Conservation (phyloP, 1,284 basidiomycete species). For the Ustilago xerochloae region DNA sequence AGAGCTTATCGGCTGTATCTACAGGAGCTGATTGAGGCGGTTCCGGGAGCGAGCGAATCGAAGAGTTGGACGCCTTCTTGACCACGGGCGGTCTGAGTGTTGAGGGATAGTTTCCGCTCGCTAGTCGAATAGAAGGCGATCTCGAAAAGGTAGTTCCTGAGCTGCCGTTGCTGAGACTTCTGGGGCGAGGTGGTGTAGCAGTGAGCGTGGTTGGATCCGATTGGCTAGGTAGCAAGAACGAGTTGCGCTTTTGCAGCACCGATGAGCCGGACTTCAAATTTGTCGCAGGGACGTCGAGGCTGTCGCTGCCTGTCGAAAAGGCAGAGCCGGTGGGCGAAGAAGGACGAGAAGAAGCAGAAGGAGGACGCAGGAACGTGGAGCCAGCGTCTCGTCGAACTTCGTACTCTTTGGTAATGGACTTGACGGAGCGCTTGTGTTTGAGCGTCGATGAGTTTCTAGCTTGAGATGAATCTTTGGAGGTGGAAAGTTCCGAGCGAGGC, state of each 20-base stretch:
- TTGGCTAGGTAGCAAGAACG: constrained; percentile 18
- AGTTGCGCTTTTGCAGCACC: constrained; percentile 12
- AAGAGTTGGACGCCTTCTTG: constrained; percentile 31
- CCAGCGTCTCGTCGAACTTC: constrained; percentile 22
- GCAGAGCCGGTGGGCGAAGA: constrained; percentile 15
- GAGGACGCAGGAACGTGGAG: constrained; percentile 8
- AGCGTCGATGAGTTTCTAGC: constrained; percentile 17
- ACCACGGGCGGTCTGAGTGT: constrained; percentile 33
- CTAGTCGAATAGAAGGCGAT: constrained; percentile 42
- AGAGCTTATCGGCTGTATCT: neutral
- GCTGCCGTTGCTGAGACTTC: constrained; percentile 26
- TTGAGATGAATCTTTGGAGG: neutral
- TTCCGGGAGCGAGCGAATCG: constrained; percentile 34
- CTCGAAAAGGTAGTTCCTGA: constrained; percentile 22
- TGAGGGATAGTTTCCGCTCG: constrained; percentile 43
- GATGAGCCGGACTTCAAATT: constrained; percentile 7
- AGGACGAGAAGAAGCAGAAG: constrained; percentile 13
- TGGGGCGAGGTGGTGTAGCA: constrained; percentile 28
- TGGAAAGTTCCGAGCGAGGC: neutral
- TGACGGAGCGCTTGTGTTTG: constrained; percentile 41
- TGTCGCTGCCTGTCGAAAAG: constrained; percentile 1
- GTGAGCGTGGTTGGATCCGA: constrained; percentile 13
- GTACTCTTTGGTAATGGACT: constrained; percentile 36
- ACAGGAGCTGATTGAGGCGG: constrained; percentile 4
- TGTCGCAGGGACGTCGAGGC: neutral